Evolutionary conservation across 1,284 basidiomycete species (phyloP), one percentile per base, ranked within the genome.

Genomic region (Leccinum pachyderme): DNA sequence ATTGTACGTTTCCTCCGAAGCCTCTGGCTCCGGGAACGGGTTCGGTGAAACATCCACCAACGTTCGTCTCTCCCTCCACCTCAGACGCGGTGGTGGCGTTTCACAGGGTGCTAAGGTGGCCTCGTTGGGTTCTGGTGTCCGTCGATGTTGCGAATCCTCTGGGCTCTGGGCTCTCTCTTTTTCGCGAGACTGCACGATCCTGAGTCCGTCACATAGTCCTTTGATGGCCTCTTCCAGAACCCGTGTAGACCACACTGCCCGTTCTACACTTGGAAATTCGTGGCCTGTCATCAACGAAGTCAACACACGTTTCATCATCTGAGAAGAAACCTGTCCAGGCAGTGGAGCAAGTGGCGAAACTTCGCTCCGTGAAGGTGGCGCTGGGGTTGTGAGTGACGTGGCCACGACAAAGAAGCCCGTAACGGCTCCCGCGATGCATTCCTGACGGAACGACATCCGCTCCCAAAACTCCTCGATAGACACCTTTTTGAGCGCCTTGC

Each of bases 391-490:
- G 54, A 61, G 72, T 46, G 77, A 74, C 59, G 81, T 70, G 31
- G 76, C 77, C 57, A 92, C 70, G 15, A 83, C 81, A 70, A 97
- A 96, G 75, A 98, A 98, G 0, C 90, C 94, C 2, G 93, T 95
- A 12, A 95, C 80, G 4, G 91, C 89, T 3, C 94, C 80, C 59
- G 86, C 77, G 45, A 89, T 81, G 67, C 95, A 97, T 71, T 98
- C 95, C 67, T 97, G 95, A 32, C 95, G 81, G 73, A 91, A 95
- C 27, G 89, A 93, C 89, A 98, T 94, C 13, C 93, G 80, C 71
- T 95, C 93, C 91, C 93, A 96, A 72, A 95, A 98, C 67, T 96
- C 93, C 49, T 87, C 87, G 29, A 82, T 67, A 0, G 75, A 69
- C 58, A 88, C 85, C 59, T 76, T 79, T 22, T 68, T 72, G 47